A percentile compares a stretch with the other conserved stretches of the same genome.
These are phyloP conservation scores for Urochloa ruziziensis DNA, from an alignment of 176 grass and related monocot species.

Conservation along the genomic window DNA sequence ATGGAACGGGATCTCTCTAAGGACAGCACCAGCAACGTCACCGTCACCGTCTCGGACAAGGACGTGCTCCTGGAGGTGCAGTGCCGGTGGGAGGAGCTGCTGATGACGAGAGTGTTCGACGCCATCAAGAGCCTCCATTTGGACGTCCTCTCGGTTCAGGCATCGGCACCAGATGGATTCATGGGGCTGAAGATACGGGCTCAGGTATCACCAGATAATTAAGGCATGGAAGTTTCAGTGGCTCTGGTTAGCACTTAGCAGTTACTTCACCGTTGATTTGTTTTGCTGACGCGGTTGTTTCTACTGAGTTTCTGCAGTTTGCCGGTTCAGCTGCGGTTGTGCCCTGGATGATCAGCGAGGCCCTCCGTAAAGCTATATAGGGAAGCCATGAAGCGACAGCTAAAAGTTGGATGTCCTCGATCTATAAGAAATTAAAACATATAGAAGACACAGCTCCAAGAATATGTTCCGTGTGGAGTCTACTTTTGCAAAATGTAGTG, in stretches of 20 bases:
- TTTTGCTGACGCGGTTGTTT: background rate
- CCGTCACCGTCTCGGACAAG: conserved; percentile 51
- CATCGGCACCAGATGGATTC: conserved; percentile 43
- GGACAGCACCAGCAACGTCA: conserved; percentile 47
- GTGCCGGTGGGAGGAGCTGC: conserved; percentile 70
- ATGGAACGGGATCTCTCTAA: conserved; percentile 28
- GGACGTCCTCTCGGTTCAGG: conserved; percentile 74
- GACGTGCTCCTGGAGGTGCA: conserved; percentile 67
- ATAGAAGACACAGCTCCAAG: no score
- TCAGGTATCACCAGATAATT: conserved; percentile 42
- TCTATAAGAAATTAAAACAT: no score
- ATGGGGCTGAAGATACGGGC: conserved; percentile 68
- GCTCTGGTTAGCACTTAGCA: no score
- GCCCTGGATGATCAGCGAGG: conserved; percentile 60
- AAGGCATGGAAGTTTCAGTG: background rate
- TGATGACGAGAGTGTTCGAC: conserved; percentile 66
- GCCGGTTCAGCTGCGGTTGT: conserved; percentile 22
- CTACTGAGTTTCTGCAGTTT: conserved; percentile 37
- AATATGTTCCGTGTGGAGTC: background rate
- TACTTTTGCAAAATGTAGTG: background rate
- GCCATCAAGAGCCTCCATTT: conserved; percentile 60
- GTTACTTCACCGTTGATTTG: background rate
- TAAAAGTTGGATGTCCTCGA: background rate
- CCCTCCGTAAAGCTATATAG: conserved; percentile 50
- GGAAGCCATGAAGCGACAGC: conserved; percentile 36